Conservation (phyloP, 139 green algal species). For the Marvania coccoides region DNA sequence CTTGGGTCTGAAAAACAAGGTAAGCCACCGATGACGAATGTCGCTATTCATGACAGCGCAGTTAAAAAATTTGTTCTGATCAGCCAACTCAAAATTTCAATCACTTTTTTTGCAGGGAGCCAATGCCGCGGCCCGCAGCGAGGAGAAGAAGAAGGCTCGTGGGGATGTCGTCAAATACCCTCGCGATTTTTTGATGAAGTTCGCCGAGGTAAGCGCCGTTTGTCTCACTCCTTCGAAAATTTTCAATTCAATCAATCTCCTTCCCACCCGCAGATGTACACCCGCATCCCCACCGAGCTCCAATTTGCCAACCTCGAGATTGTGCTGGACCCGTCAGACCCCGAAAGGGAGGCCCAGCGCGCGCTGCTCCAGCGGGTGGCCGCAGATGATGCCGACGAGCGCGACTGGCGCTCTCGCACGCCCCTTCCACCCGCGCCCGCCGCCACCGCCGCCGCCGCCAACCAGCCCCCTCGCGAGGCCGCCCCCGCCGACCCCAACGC, state of each 20-base stretch:
- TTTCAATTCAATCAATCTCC: neutral
- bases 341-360: constrained; percentile 49
- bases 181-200: constrained; percentile 65
- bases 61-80: neutral
- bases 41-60: neutral
- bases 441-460: neutral
- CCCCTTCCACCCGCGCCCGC: neutral
- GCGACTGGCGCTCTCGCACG: constrained; percentile 46
- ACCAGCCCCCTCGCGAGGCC: neutral
- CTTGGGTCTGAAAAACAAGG: constrained; percentile 45
- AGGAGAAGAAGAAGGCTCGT: constrained; percentile 43
- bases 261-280: constrained; percentile 42
- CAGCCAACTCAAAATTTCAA: neutral
- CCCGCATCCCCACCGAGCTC: constrained; percentile 47
- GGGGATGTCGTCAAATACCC: constrained; percentile 51
- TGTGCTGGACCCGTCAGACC: constrained; percentile 46
- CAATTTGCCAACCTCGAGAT: constrained; percentile 56
- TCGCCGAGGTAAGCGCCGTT: constrained; percentile 62
- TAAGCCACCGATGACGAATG: constrained; percentile 10
- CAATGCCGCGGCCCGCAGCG: neutral
- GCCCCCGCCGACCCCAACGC: constrained; percentile 10
- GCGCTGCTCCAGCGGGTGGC: constrained; percentile 36
- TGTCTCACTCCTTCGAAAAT: no score
- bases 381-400: constrained; percentile 9
- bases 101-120: neutral